Evolutionary conservation across 208 protist genomes (phyloP), one percentile per base, ranked within the genome.

Genomic region (Wallacemonas sp.): DNA sequence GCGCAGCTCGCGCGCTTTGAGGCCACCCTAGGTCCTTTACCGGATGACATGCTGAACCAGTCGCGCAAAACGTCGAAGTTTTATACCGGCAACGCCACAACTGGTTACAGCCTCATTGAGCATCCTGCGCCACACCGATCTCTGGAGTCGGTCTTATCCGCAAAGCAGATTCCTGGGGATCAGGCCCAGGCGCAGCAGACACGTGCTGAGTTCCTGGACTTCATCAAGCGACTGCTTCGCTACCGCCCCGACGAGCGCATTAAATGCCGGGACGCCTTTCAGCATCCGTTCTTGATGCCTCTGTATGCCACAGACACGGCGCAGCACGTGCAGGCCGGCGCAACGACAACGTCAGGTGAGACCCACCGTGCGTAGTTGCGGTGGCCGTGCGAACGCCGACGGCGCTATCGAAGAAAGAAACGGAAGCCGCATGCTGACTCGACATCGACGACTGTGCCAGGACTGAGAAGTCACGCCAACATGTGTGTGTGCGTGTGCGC

Each of bases 1-100:
- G 97, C 98, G 22, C 98, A 99, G 76, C 65, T 99, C 17, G 71
- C 76, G 6, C 93, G 95, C 61, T 98, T 99, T 38, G 79, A 89
- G 44, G 87, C 93, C 19, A 82, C 78, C 41, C 65, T 96, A 6
- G 91, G 91, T 0, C 83, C 87, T 0, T 24, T 93, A 0, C 91
- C 85, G 12, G 63, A 38, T 0, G 74, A 74, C 24, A 92, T 94
- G 89, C 38, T 92, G 26, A 75, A 72, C 12, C 54, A 50, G 5
- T 91, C 83, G 9, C 68, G 75, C 21, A 89, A 89, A 45, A 54
- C 66, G 4, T 55, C 53, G 17, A 82, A 83, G 24, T 92, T 91
- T 59, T 94, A 90, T 60, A 76, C 72, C 33, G 63, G 53, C 39
- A 70, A 21, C 15, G 15, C 59, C 1, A 41, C 58, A 19, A 42